Percentiles rank a stretch among this genome's conserved stretches.
phyloP scores from a whole-genome alignment of 1,139 yeast species.

The Citeromyces siamensis region DNA sequence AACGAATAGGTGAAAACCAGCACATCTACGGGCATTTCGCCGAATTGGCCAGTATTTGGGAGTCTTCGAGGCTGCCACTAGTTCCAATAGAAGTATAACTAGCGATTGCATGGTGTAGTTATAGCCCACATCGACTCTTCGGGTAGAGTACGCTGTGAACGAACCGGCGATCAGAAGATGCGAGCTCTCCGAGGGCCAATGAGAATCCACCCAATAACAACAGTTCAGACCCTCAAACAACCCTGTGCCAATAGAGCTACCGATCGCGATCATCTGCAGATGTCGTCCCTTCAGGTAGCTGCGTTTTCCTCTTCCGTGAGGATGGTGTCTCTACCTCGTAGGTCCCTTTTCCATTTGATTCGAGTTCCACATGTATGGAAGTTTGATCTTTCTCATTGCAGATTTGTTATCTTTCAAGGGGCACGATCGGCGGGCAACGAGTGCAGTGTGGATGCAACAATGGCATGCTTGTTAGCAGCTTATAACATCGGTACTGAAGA shows the following conservation, averaged over 20 bases:
- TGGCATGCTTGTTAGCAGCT: too few species aligned
- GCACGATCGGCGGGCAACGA: too few species aligned
- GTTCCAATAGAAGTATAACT: slow-evolving; percentile 66
- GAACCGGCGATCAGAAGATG: slow-evolving; percentile 76
- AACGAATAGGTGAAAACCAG: slow-evolving; percentile 39
- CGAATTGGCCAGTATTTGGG: slow-evolving; percentile 62
- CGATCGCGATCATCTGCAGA: slow-evolving; percentile 70
- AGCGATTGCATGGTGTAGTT: slow-evolving; percentile 67
- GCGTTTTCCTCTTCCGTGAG: slow-evolving; percentile 23
- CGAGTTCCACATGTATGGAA: too few species aligned
- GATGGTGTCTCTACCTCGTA: too few species aligned
- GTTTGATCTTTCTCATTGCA: too few species aligned
- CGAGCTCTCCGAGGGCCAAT: slow-evolving; percentile 59
- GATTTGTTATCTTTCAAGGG: too few species aligned
- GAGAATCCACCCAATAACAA: slow-evolving; percentile 54
- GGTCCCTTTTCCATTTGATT: too few species aligned
- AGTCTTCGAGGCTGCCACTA: slow-evolving; percentile 70
- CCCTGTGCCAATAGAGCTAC: slow-evolving; percentile 82
- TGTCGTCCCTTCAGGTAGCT: slow-evolving; percentile 53
- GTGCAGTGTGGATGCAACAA: too few species aligned
- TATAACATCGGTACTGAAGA: too few species aligned
- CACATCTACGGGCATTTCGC: too few species aligned
- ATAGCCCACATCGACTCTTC: slow-evolving; percentile 76
- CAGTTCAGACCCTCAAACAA: slow-evolving; percentile 61
- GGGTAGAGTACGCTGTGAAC: slow-evolving; percentile 58